These are phyloP conservation scores for Saturnispora gosingensis DNA, from an alignment of 805 yeast species.

Conservation along the genomic window DNA sequence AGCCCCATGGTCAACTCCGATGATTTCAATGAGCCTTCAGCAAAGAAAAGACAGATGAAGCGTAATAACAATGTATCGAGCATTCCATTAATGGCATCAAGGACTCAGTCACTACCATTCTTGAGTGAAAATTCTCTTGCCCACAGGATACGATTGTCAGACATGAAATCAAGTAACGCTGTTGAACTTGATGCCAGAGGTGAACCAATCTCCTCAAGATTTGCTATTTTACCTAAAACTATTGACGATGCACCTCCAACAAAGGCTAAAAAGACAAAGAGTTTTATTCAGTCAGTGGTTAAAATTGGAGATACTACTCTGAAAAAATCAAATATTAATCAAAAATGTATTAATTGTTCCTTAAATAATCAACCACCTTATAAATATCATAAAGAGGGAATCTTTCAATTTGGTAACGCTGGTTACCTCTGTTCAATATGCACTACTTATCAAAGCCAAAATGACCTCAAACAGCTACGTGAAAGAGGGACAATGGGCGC, in stretches of 20 bases:
- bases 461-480: conserved; percentile 20
- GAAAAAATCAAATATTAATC: conserved; percentile 9
- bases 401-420: conserved; percentile 28
- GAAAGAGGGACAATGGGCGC: conserved; percentile 27
- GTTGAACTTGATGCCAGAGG: conserved; percentile 18
- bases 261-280: conserved; percentile 24
- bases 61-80: neutral
- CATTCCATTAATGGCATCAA: conserved; percentile 24
- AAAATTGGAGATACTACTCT: conserved; percentile 22
- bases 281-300: conserved; percentile 25
- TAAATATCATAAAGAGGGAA: conserved; percentile 26
- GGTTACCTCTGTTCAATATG: conserved; percentile 27
- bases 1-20: conserved; percentile 9
- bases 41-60: neutral
- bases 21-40: conserved; percentile 13
- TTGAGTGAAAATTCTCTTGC: conserved; percentile 25
- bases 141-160: conserved; percentile 25
- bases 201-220: conserved; percentile 21
- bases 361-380: conserved; percentile 24
- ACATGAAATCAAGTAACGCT: conserved; percentile 13
- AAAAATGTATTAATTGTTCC: conserved; percentile 27
- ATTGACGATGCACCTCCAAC: conserved; percentile 21
- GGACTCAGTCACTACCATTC: conserved; percentile 30
- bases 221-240: conserved; percentile 24
- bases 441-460: conserved; percentile 17